These are phyloP conservation scores for Plantago lanceolata DNA, from an alignment of 305 asterid species.

Conservation along the genomic window DNA sequence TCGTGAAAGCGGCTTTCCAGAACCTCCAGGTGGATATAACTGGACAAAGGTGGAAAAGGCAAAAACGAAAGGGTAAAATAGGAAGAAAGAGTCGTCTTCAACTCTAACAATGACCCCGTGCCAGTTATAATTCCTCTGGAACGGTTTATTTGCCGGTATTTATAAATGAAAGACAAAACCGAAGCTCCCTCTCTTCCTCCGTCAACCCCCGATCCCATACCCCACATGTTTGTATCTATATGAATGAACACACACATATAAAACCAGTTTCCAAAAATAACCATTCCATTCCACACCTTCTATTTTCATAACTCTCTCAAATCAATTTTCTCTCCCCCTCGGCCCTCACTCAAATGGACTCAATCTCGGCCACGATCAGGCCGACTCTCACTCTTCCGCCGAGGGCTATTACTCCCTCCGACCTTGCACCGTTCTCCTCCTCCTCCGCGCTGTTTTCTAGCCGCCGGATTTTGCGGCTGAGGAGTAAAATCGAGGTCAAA, in stretches of 20 bases:
- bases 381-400: conserved; percentile 27
- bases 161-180: conserved; percentile 24
- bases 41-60: too few relatives aligned
- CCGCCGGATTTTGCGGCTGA: not conserved
- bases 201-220: conserved; percentile 30
- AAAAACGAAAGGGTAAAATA: too few relatives aligned
- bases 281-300: not conserved
- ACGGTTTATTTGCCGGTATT: too few relatives aligned
- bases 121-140: too few relatives aligned
- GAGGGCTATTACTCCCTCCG: conserved; percentile 4
- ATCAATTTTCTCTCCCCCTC: not conserved
- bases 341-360: conserved; percentile 34
- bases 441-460: not conserved
- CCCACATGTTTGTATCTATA: not conserved
- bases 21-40: too few relatives aligned
- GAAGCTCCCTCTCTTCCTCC: conserved; percentile 48
- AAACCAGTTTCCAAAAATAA: not conserved
- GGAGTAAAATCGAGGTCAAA: conserved; percentile 24
- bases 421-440: conserved; percentile 7
- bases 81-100: too few relatives aligned
- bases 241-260: not conserved
- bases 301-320: too few relatives aligned
- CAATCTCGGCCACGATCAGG: conserved; percentile 39
- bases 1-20: too few relatives aligned
- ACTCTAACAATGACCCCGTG: too few relatives aligned